Percentiles rank a stretch among this genome's conserved stretches.
phyloP scores from a whole-genome alignment of 768 basidiomycete genomes.

The Pleurotus platypus region DNA sequence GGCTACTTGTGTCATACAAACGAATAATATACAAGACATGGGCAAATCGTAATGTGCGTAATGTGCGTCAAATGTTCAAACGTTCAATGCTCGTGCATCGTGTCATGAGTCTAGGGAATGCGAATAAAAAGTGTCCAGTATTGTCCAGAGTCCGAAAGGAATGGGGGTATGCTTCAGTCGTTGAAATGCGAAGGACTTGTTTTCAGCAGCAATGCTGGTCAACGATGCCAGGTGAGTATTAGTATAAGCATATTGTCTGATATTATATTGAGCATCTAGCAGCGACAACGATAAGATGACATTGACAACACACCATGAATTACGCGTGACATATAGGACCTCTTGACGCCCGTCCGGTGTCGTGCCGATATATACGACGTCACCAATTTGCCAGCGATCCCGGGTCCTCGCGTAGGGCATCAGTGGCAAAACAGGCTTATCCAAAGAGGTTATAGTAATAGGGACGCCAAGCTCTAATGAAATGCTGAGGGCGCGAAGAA shows the following conservation, averaged over 20 bases:
- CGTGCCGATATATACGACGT: slow-evolving; percentile 14
- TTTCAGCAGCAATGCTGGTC: no score
- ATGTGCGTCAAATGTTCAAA: background rate
- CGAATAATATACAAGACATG: slow-evolving; percentile 1
- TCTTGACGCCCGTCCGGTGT: slow-evolving; percentile 11
- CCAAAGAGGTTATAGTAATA: slow-evolving; percentile 27
- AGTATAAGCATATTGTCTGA: background rate
- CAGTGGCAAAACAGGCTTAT: slow-evolving; percentile 10
- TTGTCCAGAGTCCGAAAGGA: no score
- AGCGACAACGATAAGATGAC: background rate
- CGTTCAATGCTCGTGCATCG: background rate
- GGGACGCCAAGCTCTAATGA: slow-evolving; percentile 35
- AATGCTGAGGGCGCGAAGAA: slow-evolving; percentile 34
- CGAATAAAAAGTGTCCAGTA: no score
- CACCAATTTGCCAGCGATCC: slow-evolving; percentile 4
- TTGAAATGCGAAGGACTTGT: no score
- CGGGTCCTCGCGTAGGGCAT: slow-evolving; percentile 8
- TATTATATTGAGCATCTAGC: background rate
- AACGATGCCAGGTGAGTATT: background rate
- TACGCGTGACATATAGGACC: slow-evolving; percentile 6
- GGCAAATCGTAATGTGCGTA: background rate
- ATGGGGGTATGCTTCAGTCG: no score
- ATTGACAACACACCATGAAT: slow-evolving; percentile 4
- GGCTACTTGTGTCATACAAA: background rate
- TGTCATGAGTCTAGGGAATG: background rate